A percentile compares a stretch with the other conserved stretches of the same genome.
Evolutionary conservation across 108 stramenopile genomes (phyloP).

Genomic region (Cyclotella distinguenda): DNA sequence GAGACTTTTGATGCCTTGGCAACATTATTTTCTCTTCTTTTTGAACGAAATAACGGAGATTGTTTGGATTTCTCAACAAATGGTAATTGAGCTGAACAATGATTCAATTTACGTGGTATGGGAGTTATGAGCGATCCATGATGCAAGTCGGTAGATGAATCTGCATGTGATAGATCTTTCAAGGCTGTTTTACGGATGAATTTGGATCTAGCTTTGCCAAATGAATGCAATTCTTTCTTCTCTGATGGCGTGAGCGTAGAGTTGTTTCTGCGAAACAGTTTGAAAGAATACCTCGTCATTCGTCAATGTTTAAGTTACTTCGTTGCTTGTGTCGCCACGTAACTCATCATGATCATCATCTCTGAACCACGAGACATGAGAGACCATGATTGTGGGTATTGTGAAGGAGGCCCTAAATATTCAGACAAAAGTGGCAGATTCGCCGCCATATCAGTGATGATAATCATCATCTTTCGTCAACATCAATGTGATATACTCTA

Average conservation of each 20-base stretch:
- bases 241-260: no score
- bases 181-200: background rate
- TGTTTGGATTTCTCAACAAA: background rate
- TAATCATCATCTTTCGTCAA: no score
- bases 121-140: conserved; percentile 9
- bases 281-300: background rate
- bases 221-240: no score
- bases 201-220: no score
- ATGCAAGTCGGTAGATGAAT: background rate
- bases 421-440: background rate
- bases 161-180: conserved; percentile 6
- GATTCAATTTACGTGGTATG: conserved; percentile 1
- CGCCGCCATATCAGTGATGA: no score
- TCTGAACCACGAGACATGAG: no score
- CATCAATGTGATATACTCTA: no score
- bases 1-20: background rate
- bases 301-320: background rate
- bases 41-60: background rate
- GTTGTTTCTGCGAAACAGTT: background rate
- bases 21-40: background rate
- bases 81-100: no score
- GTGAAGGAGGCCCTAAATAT: no score
- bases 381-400: no score
- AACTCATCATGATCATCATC: no score
- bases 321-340: background rate